Evolutionary conservation across 2,329 filamentous ascomycete species (phyloP), one percentile per base, ranked within the genome.

Genomic region (Cladophialophora chaetospira): DNA sequence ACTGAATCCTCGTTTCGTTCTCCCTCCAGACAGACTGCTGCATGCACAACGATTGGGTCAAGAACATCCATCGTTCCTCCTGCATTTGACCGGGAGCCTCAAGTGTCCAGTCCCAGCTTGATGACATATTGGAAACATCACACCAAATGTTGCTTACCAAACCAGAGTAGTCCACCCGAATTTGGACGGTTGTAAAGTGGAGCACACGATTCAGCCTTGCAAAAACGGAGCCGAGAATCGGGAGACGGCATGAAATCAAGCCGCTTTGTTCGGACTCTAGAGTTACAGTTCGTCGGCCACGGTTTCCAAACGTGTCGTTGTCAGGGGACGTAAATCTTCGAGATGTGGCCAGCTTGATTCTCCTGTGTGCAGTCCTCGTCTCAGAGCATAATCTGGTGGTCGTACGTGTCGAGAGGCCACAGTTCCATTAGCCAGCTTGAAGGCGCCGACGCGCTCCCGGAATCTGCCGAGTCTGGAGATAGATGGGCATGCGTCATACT

Each of bases 81-180:
- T 40, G 36, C 36, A 40, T 8, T 19, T 10, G 15, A 9, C 8
- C 23, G 36, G 23, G 23, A 21, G 15, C 36, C 17, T 4, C 13
- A 19, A 8, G 10, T 11, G 17, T 15, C 36, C 36, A 40, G 36
- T 40, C 10, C n/a, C 36, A 19, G 17, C 19, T 36, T 31, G 51
- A 52, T 55, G 51, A 55, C 46, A 55, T 45, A 47, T 50, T 36
- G 19, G 17, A 44, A 25, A 19, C 50, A 42, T 53, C 53, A 48
- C 35, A 33, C 53, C 49, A 53, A 36, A 47, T 53, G 49, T 40
- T 29, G 57, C 57, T 60, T 60, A 60, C 53, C 47, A 56, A 56
- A 60, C 31, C n/a, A 33, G 52, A 53, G 49, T 43, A 29, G 23
- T 26, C 17, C 15, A 29, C 15, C 19, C n/a, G 11, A 6, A 44